Percentiles rank a stretch among this genome's conserved stretches.
phyloP scores from a whole-genome alignment of 1,284 basidiomycete species.

The Schizophyllum amplum region DNA sequence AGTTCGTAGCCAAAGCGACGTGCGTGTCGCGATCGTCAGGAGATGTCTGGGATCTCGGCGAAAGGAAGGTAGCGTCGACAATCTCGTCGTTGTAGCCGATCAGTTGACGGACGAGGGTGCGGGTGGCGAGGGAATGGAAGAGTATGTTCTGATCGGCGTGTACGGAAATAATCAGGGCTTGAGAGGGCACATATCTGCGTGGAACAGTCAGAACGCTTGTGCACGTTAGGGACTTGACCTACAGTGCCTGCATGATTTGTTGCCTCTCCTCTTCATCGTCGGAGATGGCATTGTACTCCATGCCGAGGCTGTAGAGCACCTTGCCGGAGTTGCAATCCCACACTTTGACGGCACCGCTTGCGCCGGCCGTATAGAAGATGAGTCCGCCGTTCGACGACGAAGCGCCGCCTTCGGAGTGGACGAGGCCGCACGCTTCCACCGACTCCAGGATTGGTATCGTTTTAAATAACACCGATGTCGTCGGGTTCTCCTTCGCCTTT shows the following conservation, averaged over 20 bases:
- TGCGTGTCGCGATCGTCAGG: constrained; percentile 47
- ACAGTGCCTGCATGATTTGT: constrained; percentile 70
- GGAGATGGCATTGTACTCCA: constrained; percentile 31
- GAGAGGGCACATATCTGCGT: constrained; percentile 60
- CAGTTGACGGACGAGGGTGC: constrained; percentile 70
- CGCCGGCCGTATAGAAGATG: constrained; percentile 82
- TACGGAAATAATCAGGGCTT: constrained; percentile 72
- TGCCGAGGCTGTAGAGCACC: constrained; percentile 55
- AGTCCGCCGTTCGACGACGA: constrained; percentile 31
- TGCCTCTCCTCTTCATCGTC: constrained; percentile 71
- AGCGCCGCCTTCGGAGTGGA: constrained; percentile 37
- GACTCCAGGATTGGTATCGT: constrained; percentile 85
- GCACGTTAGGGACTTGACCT: constrained; percentile 24
- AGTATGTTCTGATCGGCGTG: constrained; percentile 97
- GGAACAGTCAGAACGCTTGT: constrained; percentile 11
- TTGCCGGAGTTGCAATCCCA: constrained; percentile 74
- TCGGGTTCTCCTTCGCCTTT: constrained; percentile 42
- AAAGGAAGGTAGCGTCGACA: constrained; percentile 80
- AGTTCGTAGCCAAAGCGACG: constrained; percentile 93
- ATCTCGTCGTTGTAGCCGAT: constrained; percentile 99
- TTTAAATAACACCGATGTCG: constrained; percentile 57
- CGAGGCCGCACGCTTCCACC: constrained; percentile 77
- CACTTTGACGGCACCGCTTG: constrained; percentile 75
- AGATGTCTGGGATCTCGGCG: too few relatives aligned
- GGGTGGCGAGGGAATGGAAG: constrained; percentile 68